These are phyloP conservation scores for Myxozyma neotropica DNA, from an alignment of 805 yeast genomes.

Conservation along the genomic window DNA sequence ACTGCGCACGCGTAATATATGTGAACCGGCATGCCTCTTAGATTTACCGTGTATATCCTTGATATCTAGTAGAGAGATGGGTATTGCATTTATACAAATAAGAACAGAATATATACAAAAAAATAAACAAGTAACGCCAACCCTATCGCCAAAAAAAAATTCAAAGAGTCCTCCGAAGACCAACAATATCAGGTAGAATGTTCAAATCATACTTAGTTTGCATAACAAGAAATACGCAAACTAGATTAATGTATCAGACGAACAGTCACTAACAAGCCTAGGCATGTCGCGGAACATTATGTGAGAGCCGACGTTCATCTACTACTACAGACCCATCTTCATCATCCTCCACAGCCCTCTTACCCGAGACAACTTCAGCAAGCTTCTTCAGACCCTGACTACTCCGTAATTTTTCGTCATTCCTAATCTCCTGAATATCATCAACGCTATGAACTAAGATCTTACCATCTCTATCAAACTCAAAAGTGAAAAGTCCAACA, in stretches of 20 bases:
- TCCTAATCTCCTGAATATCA: slow-evolving; percentile 28
- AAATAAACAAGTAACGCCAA: too few species aligned
- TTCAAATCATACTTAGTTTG: background rate
- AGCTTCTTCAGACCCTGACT: slow-evolving; percentile 13
- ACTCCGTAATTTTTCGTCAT: background rate
- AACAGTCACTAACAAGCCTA: background rate
- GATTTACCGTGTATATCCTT: too few species aligned
- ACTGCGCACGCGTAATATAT: too few species aligned
- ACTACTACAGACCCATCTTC: slow-evolving; percentile 21
- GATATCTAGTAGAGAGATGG: too few species aligned
- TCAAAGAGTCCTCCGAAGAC: too few species aligned
- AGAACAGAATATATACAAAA: too few species aligned
- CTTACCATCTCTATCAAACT: slow-evolving; percentile 27
- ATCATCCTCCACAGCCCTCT: slow-evolving; percentile 7
- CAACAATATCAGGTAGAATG: too few species aligned
- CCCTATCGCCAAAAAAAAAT: background rate
- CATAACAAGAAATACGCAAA: too few species aligned
- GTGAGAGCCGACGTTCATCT: slow-evolving; percentile 5
- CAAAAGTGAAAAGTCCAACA: slow-evolving; percentile 31
- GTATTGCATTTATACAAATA: too few species aligned
- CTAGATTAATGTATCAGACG: too few species aligned
- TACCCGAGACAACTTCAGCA: slow-evolving; percentile 16
- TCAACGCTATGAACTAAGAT: slow-evolving; percentile 30
- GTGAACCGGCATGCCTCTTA: too few species aligned
- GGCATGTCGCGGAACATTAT: slow-evolving; percentile 19